phyloP scores from a whole-genome alignment of 768 basidiomycete genomes.

The Auriscalpium vulgare region DNA sequence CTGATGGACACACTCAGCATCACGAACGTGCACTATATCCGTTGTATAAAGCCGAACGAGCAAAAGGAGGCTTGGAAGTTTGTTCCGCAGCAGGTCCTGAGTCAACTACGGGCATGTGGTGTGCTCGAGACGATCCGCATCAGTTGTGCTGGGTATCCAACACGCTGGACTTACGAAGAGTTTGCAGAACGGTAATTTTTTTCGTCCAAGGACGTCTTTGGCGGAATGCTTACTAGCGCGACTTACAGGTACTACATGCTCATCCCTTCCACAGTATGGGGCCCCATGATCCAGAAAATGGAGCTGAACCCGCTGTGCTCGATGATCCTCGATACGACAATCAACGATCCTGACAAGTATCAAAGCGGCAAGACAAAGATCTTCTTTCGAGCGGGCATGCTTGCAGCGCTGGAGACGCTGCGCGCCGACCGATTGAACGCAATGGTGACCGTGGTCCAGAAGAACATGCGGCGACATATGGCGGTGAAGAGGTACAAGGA shows the following conservation, averaged over 20 bases:
- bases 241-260: constrained; percentile 89
- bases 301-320: constrained; percentile 78
- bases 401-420: constrained; percentile 87
- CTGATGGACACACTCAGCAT: constrained; percentile 97
- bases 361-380: constrained; percentile 97
- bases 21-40: constrained; percentile 98
- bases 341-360: constrained; percentile 93
- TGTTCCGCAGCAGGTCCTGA: constrained; percentile 88
- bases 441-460: constrained; percentile 93
- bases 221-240: constrained; percentile 14
- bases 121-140: constrained; percentile 98
- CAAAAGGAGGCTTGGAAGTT: constrained; percentile 96
- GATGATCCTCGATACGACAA: constrained; percentile 75
- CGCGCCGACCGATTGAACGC: constrained; percentile 83
- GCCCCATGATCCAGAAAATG: constrained; percentile 72
- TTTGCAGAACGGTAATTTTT: constrained; percentile 85
- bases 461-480: constrained; percentile 88
- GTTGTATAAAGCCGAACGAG: constrained; percentile 99
- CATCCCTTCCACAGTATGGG: constrained; percentile 80
- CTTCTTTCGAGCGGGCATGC: constrained; percentile 99
- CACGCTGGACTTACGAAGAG: constrained; percentile 96
- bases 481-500: constrained; percentile 73
- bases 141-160: constrained; percentile 97
- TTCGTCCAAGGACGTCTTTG: neutral
- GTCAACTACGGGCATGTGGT: constrained; percentile 95